phyloP scores from a whole-genome alignment of 2,329 filamentous ascomycete genomes.

The Amauroascus verrucosus region DNA sequence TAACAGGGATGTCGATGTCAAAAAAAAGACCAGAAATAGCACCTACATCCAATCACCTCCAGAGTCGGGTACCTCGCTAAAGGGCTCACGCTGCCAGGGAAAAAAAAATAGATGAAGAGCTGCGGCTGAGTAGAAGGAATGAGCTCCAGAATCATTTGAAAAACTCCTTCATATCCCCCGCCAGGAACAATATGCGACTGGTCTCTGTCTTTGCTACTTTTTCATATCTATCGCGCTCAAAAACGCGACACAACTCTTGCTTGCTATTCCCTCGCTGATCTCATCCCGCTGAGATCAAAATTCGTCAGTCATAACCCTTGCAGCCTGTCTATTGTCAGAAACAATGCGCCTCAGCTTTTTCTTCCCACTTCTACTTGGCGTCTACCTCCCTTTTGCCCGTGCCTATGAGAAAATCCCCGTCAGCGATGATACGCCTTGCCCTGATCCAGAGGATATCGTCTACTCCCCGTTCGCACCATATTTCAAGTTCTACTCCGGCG shows the following conservation, averaged over 20 bases:
- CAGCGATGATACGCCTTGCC: constrained; percentile 26
- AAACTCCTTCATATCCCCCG: background rate
- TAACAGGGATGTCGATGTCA: background rate
- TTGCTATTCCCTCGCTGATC: no score
- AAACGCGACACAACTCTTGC: no score
- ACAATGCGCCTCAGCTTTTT: constrained; percentile 13
- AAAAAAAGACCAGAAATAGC: background rate
- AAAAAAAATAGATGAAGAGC: background rate
- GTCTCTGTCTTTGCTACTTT: background rate
- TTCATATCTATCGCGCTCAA: background rate
- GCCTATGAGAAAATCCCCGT: background rate
- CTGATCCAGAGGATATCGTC: constrained; percentile 35
- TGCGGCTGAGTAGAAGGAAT: background rate
- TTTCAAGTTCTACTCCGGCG: constrained; percentile 9
- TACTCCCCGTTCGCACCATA: constrained; percentile 31
- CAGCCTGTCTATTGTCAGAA: background rate
- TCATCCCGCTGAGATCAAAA: background rate
- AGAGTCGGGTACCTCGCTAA: background rate
- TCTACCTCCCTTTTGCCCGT: background rate
- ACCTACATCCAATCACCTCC: background rate
- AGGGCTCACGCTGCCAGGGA: background rate
- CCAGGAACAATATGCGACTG: background rate
- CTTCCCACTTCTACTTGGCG: constrained; percentile 1
- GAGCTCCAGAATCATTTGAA: background rate
- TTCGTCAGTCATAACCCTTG: background rate